Base-by-base conservation (phyloP, 1,284 basidiomycete genomes). In the Irpex sp. region DNA sequence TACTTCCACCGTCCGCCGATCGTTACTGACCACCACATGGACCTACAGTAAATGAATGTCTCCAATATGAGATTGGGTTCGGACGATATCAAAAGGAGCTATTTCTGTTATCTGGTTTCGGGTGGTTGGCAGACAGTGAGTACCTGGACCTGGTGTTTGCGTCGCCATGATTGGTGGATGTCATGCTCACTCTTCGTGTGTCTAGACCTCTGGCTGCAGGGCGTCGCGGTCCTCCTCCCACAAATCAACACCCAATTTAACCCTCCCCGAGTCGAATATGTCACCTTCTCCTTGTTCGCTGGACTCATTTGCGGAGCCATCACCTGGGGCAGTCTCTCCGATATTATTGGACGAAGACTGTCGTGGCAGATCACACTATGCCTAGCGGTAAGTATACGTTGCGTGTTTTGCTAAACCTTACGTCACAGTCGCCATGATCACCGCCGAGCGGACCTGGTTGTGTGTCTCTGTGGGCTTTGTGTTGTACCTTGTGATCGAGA, bases 361-460 rank as follows among this genome's bases (percentile, higher is more conserved):
- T 58, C 57, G 33, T 58, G 36, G 37, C 36, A 58, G 37, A 58
- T 58, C 19, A 58, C 57, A 17, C 57, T 58, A 11, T 58, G 36
- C 21, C 9, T 58, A 17, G 57, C 57, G 13, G 53, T 55, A 36
- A 15, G 53, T 35, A 15, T 55, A 11, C 53, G 11, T 55, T 11
- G 31, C 26, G 19, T 51, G 26, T 51, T 9, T 51, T 19, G 39
- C 39, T 46, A n/a, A 46, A 46, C 9, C 39, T 46, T 46, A 46
- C 39, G 39, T 46, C 39, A 46, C 39, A 46, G 39, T 46, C 39
- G 39, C 39, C 11, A 46, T 46, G 13, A 46, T n/a, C 39, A 46
- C 39, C 39, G n/a, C n/a, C 39, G n/a, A 13, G n/a, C n/a, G 13
- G 13, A n/a, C 39, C 39, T n/a, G 39, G 39, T 46, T 46, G 39